phyloP scores from a whole-genome alignment of 345 rosid genomes.

The Raphanus sativus region DNA sequence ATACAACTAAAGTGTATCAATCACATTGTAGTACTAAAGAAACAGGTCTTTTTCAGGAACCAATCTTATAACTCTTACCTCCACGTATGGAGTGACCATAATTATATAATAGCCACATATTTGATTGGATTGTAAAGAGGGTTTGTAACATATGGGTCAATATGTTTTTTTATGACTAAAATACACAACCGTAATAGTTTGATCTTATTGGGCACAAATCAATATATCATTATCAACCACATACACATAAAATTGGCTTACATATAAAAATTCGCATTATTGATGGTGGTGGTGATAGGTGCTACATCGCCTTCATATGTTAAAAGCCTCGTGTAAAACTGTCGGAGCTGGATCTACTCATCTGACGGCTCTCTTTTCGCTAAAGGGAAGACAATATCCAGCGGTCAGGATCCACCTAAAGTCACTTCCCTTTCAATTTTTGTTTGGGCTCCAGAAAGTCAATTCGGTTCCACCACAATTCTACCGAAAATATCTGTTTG shows the following conservation, averaged over 20 bases:
- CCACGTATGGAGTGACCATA: slow-evolving; percentile 18
- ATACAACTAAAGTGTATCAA: slow-evolving; percentile 8
- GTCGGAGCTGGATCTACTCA: slow-evolving; percentile 22
- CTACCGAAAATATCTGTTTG: no score
- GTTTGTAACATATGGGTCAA: not conserved
- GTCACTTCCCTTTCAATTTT: slow-evolving; percentile 9
- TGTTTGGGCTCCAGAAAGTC: slow-evolving; percentile 24
- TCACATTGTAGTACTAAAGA: slow-evolving; percentile 2
- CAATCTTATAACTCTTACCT: slow-evolving; percentile 20
- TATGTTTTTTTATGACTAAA: not conserved
- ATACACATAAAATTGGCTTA: slow-evolving; percentile 13
- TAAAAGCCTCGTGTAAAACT: not conserved
- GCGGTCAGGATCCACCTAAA: slow-evolving; percentile 17
- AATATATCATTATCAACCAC: not conserved
- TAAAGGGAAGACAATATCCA: not conserved
- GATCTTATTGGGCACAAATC: not conserved
- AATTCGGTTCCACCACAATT: not conserved
- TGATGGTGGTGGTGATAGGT: slow-evolving; percentile 6
- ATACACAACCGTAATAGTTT: slow-evolving; percentile 1
- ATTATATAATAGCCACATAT: slow-evolving; percentile 18
- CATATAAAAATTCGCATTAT: not conserved
- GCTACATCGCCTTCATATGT: slow-evolving; percentile 24
- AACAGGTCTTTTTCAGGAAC: slow-evolving; percentile 8
- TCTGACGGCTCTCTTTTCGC: slow-evolving; percentile 22
- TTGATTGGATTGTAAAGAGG: slow-evolving; percentile 24